Conservation (phyloP, 2,329 filamentous ascomycete species). For the Kalaharituber pfeilii region DNA sequence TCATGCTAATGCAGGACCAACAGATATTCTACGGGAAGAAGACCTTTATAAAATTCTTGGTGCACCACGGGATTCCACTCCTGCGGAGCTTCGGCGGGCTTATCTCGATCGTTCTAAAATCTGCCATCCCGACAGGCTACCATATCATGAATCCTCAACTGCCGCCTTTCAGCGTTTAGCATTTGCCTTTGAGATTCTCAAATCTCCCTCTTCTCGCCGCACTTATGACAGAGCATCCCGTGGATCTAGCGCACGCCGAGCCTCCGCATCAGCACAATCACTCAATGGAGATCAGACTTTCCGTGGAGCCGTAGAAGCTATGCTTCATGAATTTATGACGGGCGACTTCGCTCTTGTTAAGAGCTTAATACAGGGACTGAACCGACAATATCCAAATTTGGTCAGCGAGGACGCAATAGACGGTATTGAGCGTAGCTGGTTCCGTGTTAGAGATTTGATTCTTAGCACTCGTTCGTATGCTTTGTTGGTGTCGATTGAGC, state of each 20-base stretch:
- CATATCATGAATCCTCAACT: conserved; percentile 27
- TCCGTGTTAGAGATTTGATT: conserved; percentile 27
- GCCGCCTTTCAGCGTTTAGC: conserved; percentile 29
- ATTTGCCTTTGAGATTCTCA: conserved; percentile 29
- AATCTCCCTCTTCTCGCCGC: conserved; percentile 26
- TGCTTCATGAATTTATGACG: conserved; percentile 29
- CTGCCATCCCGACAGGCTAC: conserved; percentile 29
- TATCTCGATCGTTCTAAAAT: conserved; percentile 29
- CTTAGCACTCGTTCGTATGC: conserved; percentile 28
- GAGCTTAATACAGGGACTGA: conserved; percentile 25
- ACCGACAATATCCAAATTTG: conserved; percentile 27
- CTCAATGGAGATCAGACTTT: conserved; percentile 29
- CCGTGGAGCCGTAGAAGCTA: conserved; percentile 26
- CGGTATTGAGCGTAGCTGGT: conserved; percentile 26
- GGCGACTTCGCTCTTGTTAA: conserved; percentile 28
- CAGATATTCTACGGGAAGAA: conserved; percentile 15
- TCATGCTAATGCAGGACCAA: not conserved
- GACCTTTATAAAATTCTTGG: conserved; percentile 28
- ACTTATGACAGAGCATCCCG: conserved; percentile 27
- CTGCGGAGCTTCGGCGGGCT: conserved; percentile 27
- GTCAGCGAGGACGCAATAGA: conserved; percentile 27
- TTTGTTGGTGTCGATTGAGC: conserved; percentile 28
- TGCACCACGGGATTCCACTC: conserved; percentile 24
- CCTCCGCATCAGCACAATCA: conserved; percentile 24
- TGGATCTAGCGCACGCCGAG: conserved; percentile 18